Evolutionary conservation across 305 asterid species (phyloP), one percentile per base, ranked within the genome.

Genomic region (Caryopteris hybrid): DNA sequence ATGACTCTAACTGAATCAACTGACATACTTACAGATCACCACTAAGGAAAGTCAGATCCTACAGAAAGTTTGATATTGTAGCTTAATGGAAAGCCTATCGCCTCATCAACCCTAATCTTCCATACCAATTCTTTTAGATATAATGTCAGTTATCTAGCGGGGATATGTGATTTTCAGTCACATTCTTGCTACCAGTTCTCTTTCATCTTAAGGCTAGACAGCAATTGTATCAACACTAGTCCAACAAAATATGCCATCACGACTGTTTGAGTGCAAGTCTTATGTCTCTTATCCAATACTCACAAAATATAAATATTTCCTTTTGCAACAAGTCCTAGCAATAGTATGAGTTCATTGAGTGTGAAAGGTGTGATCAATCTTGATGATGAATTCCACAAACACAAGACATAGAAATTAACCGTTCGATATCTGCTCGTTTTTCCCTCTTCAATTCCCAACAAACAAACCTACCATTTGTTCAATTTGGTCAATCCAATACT

Each of bases 151-250:
- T 25, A 59, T 56, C 42, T 22, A 52, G 50, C 21, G n/a, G 36
- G 61, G 18, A 20, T 25, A 58, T 21, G 47, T 38, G 17, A 27
- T 27, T 11, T 17, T 8, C 4, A 14, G 47, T n/a, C 55, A 43
- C 16, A 34, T 51, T 60, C 59, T 31, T 13, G 34, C 63, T n/a
- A 58, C 31, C 54, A 53, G 36, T 34, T 55, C 60, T 59, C 51
- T 72, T 61, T 31, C 25, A 64, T 51, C 41, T n/a, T 27, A 63
- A 58, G 53, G 23, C 22, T 33, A 17, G 22, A 50, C 61, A 54
- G 38, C 54, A 46, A 54, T 2, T 16, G 38, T 22, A 61, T 46
- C 39, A 36, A 52, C 56, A 53, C 42, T 0, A 52, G 8, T 43
- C 8, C 14, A 9, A 43, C 17, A 61, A 14, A 41, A 22, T 13